Percentiles rank a stretch among this genome's conserved stretches.
These are phyloP conservation scores for Wickerhamomyces kurtzmanii DNA, from an alignment of 805 yeast species.

Conservation along the genomic window DNA sequence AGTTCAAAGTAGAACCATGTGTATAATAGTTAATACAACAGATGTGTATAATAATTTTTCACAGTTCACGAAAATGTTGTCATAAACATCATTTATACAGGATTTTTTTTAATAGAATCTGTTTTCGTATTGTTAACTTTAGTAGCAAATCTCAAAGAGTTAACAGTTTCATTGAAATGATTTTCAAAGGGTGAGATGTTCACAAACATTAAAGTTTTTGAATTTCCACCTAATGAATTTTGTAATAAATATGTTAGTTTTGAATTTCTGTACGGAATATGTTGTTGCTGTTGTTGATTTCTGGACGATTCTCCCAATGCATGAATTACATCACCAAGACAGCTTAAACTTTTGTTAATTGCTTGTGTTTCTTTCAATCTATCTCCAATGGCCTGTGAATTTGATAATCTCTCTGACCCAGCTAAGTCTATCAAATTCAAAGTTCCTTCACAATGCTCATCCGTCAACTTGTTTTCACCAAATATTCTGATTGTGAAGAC, in stretches of 20 bases:
- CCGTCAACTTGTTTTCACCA: conserved; percentile 43
- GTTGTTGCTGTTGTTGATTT: too few species aligned
- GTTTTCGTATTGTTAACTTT: conserved; percentile 57
- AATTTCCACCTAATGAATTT: conserved; percentile 73
- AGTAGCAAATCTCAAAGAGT: conserved; percentile 82
- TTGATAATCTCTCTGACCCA: conserved; percentile 79
- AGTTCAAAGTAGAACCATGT: too few species aligned
- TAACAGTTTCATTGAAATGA: conserved; percentile 69
- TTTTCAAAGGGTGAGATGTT: conserved; percentile 61
- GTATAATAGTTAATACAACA: too few species aligned
- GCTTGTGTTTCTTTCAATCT: conserved; percentile 80
- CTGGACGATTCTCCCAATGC: conserved; percentile 43
- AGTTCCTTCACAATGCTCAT: conserved; percentile 42
- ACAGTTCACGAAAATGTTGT: too few species aligned
- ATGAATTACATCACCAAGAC: conserved; percentile 83
- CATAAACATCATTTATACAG: too few species aligned
- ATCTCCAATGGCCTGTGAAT: conserved; percentile 72
- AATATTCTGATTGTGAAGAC: conserved; percentile 56
- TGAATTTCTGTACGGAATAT: conserved; percentile 91
- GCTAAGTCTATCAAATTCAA: conserved; percentile 86
- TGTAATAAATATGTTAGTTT: conserved; percentile 82
- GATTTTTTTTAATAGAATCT: conserved; percentile 3
- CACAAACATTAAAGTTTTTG: conserved; percentile 91
- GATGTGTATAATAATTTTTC: too few species aligned
- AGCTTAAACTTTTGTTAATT: conserved; percentile 79